A percentile compares a stretch with the other conserved stretches of the same genome.
Conservation (phyloP, 441 rosid genomes). For the Croton laevigatus region DNA sequence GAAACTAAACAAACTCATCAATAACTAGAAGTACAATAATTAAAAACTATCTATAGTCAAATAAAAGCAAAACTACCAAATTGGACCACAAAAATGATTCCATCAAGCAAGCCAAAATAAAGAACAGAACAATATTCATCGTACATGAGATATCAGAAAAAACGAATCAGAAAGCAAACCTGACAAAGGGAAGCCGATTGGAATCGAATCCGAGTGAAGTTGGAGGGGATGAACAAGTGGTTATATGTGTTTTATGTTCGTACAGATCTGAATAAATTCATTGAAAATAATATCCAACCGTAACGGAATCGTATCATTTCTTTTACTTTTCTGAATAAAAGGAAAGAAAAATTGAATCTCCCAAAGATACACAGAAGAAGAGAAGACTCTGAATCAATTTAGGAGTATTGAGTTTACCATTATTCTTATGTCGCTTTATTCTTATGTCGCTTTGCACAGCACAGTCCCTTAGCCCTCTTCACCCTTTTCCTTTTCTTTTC, state of each 20-base stretch:
- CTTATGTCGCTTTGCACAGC: neutral
- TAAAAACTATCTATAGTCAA: neutral
- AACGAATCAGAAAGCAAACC: neutral
- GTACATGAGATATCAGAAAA: neutral
- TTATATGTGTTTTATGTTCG: neutral
- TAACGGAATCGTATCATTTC: conserved; percentile 12
- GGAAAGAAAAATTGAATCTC: neutral
- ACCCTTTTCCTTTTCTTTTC: neutral
- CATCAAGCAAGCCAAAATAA: neutral
- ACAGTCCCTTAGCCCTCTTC: neutral
- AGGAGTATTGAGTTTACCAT: neutral
- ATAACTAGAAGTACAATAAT: neutral
- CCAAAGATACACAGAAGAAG: neutral
- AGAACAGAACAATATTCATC: neutral
- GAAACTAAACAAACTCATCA: neutral
- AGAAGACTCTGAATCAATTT: neutral
- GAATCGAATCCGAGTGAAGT: conserved; percentile 12
- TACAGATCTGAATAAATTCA: conserved; percentile 3
- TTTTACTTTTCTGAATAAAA: too few species aligned
- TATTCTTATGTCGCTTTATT: neutral
- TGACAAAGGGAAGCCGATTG: conserved; percentile 4
- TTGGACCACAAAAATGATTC: neutral
- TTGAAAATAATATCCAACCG: neutral
- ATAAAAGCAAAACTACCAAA: neutral
- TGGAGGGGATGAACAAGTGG: conserved; percentile 3